phyloP scores from a whole-genome alignment of 169 alveolate species.

The Eimeria acervulina region DNA sequence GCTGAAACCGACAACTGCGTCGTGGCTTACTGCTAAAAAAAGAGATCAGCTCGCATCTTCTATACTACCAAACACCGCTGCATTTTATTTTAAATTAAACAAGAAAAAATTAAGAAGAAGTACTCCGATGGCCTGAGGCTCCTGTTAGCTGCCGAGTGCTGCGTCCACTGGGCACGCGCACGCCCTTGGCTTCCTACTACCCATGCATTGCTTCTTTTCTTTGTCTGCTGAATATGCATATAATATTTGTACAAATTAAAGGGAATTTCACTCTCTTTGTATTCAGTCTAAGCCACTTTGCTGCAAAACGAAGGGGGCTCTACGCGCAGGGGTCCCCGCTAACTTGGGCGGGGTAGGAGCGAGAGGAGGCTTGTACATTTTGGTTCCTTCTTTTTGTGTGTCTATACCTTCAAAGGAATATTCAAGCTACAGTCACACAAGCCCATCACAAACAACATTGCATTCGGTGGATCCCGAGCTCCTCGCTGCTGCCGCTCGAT shows the following conservation, averaged over 20 bases:
- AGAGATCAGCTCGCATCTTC: not conserved
- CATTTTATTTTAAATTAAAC: not conserved
- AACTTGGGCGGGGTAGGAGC: not conserved
- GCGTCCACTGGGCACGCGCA: slow-evolving; percentile 16
- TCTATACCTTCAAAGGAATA: not conserved
- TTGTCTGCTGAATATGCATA: not conserved
- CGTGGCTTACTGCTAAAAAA: not conserved
- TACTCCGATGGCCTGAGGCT: not conserved
- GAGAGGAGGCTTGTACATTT: not conserved
- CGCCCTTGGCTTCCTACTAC: not conserved
- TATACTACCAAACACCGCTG: too few relatives aligned
- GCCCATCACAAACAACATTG: not conserved
- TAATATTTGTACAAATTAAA: not conserved
- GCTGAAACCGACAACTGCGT: not conserved
- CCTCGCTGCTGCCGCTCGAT: not conserved
- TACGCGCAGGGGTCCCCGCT: not conserved
- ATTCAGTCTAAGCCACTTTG: not conserved
- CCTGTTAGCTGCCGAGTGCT: not conserved
- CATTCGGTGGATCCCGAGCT: not conserved
- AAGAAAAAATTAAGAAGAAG: not conserved
- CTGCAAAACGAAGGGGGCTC: not conserved
- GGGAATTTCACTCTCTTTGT: not conserved
- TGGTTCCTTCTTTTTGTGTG: not conserved
- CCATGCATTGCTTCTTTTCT: not conserved
- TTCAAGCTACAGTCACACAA: not conserved